Conservation (phyloP, 2,329 filamentous ascomycete genomes). For the Penicillium sp. region DNA sequence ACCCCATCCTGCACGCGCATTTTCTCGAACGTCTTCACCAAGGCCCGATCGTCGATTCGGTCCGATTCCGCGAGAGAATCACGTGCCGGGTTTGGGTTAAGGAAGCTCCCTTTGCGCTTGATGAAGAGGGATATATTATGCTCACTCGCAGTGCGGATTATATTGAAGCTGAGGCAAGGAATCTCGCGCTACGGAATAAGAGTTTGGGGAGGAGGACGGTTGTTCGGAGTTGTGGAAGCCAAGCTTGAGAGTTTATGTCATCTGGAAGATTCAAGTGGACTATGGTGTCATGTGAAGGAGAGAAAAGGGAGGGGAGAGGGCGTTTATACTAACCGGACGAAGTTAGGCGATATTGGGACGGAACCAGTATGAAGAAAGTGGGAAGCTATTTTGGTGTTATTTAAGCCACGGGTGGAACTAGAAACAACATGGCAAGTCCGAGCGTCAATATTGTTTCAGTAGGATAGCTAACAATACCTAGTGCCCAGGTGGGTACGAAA, state of each 20-base stretch:
- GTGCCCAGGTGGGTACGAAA: neutral
- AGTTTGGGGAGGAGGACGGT: neutral
- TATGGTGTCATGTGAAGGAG: neutral
- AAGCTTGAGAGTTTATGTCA: neutral
- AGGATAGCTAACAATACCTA: neutral
- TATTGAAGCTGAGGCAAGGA: neutral
- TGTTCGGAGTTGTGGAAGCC: neutral
- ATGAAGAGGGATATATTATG: neutral
- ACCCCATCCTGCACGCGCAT: neutral
- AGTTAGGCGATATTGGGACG: neutral
- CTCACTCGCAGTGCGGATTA: neutral
- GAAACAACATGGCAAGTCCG: neutral
- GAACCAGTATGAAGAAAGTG: neutral
- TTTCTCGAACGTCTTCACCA: neutral
- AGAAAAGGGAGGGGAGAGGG: neutral
- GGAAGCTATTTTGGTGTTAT: neutral
- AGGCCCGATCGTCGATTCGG: neutral
- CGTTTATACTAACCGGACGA: neutral
- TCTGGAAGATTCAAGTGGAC: neutral
- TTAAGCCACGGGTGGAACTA: neutral
- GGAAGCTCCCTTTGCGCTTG: neutral
- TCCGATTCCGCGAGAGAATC: neutral
- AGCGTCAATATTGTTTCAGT: neutral
- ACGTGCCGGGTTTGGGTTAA: slow-evolving; percentile 1
- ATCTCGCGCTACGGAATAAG: neutral